Conservation (phyloP, 805 yeast genomes). For the Starmerella asiatica region DNA sequence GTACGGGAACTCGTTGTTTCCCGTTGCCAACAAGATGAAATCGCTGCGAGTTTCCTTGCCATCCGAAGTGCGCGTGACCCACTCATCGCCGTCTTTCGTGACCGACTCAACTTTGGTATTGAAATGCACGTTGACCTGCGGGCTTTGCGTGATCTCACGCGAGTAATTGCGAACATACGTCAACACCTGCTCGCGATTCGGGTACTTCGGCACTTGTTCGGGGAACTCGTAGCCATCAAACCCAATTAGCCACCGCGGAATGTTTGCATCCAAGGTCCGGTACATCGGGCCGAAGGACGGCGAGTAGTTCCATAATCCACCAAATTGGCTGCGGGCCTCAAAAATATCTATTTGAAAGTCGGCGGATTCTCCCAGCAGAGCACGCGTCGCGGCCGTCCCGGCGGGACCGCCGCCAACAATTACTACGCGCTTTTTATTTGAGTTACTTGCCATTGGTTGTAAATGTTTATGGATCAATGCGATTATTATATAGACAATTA, state of each 20-base stretch:
- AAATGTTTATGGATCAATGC: too few species aligned
- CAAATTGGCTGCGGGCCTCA: constrained; percentile 43
- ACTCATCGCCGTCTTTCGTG: constrained; percentile 26
- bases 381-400: constrained; percentile 56
- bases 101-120: constrained; percentile 38
- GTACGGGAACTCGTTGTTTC: constrained; percentile 49
- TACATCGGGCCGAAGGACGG: constrained; percentile 42
- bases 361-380: constrained; percentile 38
- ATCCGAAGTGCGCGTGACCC: constrained; percentile 26
- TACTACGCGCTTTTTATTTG: constrained; percentile 31
- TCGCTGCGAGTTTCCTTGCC: constrained; percentile 30
- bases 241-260: constrained; percentile 52
- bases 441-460: not conserved
- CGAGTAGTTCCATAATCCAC: constrained; percentile 65
- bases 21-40: constrained; percentile 52
- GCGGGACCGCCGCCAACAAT: constrained; percentile 69
- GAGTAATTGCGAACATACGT: constrained; percentile 46
- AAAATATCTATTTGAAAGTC: constrained; percentile 40
- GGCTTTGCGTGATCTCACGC: constrained; percentile 27
- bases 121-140: constrained; percentile 29
- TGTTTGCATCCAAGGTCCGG: constrained; percentile 53
- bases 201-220: constrained; percentile 36
- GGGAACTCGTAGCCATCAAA: constrained; percentile 42
- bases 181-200: constrained; percentile 46
- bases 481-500: too few species aligned